Conservation (phyloP, 768 basidiomycete genomes). For the Russula olivacea region DNA sequence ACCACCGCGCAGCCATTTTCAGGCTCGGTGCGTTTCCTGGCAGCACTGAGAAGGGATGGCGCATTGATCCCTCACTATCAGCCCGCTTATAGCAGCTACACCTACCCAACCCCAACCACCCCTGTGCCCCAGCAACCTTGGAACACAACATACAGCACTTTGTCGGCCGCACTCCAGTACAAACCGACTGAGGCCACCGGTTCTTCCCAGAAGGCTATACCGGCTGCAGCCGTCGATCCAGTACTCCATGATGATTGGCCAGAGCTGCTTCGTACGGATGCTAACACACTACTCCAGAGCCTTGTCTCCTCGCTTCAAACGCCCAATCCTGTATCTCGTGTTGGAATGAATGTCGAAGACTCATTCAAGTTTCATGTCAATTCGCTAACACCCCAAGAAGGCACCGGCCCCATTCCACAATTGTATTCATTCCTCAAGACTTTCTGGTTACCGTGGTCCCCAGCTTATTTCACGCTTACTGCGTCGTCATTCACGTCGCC, state of each 20-base stretch:
- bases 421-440: constrained; percentile 76
- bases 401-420: constrained; percentile 51
- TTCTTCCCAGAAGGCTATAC: constrained; percentile 8
- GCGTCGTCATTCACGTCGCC: constrained; percentile 64
- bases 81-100: constrained; percentile 18
- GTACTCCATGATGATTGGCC: constrained; percentile 61
- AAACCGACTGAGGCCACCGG: constrained; percentile 17
- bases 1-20: constrained; percentile 17
- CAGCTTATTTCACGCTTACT: constrained; percentile 69
- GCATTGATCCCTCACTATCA: not conserved
- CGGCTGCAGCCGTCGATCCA: constrained; percentile 19
- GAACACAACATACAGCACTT: constrained; percentile 23
- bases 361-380: constrained; percentile 73
- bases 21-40: constrained; percentile 17
- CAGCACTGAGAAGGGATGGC: not conserved
- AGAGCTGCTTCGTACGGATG: constrained; percentile 49
- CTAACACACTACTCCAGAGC: constrained; percentile 50
- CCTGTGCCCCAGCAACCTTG: constrained; percentile 17
- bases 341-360: constrained; percentile 63
- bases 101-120: constrained; percentile 18
- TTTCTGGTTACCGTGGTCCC: constrained; percentile 78
- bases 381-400: constrained; percentile 48
- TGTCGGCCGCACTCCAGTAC: constrained; percentile 24
- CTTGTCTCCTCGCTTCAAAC: constrained; percentile 54
- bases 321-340: constrained; percentile 55